Evolutionary conservation across 2,329 filamentous ascomycete species (phyloP).

Genomic region (Arthrocladium fulminans): DNA sequence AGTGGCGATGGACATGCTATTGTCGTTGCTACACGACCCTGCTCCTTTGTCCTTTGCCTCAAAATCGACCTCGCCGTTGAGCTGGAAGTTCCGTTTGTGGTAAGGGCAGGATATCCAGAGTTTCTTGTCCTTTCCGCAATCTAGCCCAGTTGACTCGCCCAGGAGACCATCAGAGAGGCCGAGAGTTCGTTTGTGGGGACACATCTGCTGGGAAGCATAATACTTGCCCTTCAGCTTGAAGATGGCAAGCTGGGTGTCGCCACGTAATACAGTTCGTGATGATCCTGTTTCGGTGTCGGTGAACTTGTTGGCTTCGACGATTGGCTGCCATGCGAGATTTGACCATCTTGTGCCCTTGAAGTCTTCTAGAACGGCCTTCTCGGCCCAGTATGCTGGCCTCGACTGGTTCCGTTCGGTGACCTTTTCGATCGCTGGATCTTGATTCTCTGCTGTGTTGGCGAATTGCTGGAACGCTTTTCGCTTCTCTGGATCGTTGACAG

Average conservation of each 20-base stretch:
- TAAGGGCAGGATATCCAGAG: conserved; percentile 83
- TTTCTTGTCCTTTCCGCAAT: conserved; percentile 40
- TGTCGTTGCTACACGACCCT: conserved; percentile 67
- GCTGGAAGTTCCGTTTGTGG: conserved; percentile 83
- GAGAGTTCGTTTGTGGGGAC: conserved; percentile 83
- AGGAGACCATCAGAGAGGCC: conserved; percentile 79
- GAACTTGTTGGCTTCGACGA: conserved; percentile 64
- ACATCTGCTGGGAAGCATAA: conserved; percentile 90
- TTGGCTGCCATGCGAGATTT: conserved; percentile 65
- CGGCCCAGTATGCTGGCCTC: conserved; percentile 69
- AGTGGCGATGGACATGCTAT: conserved; percentile 67
- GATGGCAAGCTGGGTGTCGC: conserved; percentile 79
- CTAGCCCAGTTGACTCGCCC: conserved; percentile 44
- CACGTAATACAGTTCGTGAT: conserved; percentile 69
- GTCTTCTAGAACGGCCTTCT: conserved; percentile 57
- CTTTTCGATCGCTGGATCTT: conserved; percentile 57
- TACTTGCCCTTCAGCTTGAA: conserved; percentile 74
- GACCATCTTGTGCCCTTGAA: conserved; percentile 63
- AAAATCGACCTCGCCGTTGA: conserved; percentile 46
- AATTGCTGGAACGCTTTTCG: conserved; percentile 71
- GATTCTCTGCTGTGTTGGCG: conserved; percentile 65
- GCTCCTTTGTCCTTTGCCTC: conserved; percentile 32
- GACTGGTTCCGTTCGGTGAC: conserved; percentile 63
- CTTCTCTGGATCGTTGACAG: conserved; percentile 59
- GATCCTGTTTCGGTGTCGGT: conserved; percentile 61